Conservation (phyloP, 31 red algal genomes). For the Asparagopsis taxiformis region DNA sequence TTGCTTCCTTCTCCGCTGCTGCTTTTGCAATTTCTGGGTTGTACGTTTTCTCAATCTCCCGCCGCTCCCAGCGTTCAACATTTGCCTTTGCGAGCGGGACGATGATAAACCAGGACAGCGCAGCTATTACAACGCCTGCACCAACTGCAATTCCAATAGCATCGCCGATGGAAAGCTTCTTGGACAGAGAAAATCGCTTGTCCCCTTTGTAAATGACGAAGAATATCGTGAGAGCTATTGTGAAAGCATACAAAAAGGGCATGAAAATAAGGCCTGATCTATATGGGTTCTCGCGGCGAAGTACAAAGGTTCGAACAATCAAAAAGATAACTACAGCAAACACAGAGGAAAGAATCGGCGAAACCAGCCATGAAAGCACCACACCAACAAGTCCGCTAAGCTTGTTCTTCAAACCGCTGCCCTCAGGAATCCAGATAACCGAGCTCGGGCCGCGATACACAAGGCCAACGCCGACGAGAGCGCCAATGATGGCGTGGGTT, state of each 20-base stretch:
- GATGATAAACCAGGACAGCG: slow-evolving; percentile 47
- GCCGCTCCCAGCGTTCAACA: slow-evolving; percentile 67
- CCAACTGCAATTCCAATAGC: slow-evolving; percentile 65
- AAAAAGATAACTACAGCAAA: slow-evolving; percentile 71
- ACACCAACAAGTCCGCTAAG: slow-evolving; percentile 78
- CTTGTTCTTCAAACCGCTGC: slow-evolving; percentile 46
- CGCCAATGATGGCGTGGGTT: slow-evolving; percentile 95
- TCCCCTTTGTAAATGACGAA: slow-evolving; percentile 82
- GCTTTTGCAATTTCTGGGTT: slow-evolving; percentile 34
- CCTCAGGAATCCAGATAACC: slow-evolving; percentile 68
- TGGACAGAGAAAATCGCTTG: slow-evolving; percentile 25
- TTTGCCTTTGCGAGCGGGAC: slow-evolving; percentile 48
- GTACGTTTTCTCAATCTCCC: slow-evolving; percentile 37
- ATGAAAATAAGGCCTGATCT: slow-evolving; percentile 58
- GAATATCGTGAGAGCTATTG: slow-evolving; percentile 60
- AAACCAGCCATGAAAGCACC: slow-evolving; percentile 76
- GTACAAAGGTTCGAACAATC: slow-evolving; percentile 66
- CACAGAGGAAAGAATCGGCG: slow-evolving; percentile 71
- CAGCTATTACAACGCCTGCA: slow-evolving; percentile 40
- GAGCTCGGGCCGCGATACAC: slow-evolving; percentile 54
- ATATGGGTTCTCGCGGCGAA: slow-evolving; percentile 53
- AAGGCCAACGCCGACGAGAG: slow-evolving; percentile 83
- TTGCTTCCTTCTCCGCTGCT: slow-evolving; percentile 15
- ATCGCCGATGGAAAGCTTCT: slow-evolving; percentile 41
- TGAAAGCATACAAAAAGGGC: slow-evolving; percentile 76